A percentile compares a stretch with the other conserved stretches of the same genome.
These are phyloP conservation scores for Porogramme epimiltina DNA, from an alignment of 1,284 basidiomycete genomes.

Conservation along the genomic window DNA sequence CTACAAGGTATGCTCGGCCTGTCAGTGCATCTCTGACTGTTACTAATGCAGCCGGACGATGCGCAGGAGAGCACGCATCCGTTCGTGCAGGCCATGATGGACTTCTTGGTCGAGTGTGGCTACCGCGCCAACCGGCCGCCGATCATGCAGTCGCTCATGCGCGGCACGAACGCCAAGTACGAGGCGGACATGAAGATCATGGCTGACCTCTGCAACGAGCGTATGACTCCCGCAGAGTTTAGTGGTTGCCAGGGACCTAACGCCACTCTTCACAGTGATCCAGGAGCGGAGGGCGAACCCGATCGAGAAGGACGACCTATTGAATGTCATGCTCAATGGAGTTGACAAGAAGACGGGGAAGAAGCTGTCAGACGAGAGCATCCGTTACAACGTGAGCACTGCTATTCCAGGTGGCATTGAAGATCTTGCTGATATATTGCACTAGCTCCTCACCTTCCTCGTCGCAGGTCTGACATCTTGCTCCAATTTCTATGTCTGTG, in stretches of 20 bases:
- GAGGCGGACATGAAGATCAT: conserved; percentile 42
- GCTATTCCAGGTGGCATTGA: background rate
- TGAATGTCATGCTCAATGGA: conserved; percentile 49
- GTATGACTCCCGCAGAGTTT: conserved; percentile 27
- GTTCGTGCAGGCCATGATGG: conserved; percentile 46
- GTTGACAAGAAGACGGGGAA: conserved; percentile 51
- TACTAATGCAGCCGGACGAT: background rate
- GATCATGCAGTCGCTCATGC: conserved; percentile 39
- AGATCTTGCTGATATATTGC: too few relatives aligned
- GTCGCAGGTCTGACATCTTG: conserved; percentile 40
- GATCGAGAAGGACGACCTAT: conserved; percentile 44
- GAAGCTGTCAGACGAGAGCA: conserved; percentile 44
- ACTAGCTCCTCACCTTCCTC: conserved; percentile 53
- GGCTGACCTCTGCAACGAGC: conserved; percentile 40
- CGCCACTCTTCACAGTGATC: conserved; percentile 32
- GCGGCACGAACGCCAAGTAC: conserved; percentile 40
- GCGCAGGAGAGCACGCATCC: conserved; percentile 40
- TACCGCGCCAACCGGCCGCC: conserved; percentile 38
- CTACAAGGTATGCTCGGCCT: too few relatives aligned
- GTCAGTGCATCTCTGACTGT: conserved; percentile 9
- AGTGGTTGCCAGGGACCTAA: background rate
- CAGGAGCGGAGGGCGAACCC: conserved; percentile 40
- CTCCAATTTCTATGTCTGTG: background rate
- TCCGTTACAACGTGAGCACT: conserved; percentile 43
- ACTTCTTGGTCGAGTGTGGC: conserved; percentile 43